These are phyloP conservation scores for Acer saccharum DNA, from an alignment of 345 rosid species.

Conservation along the genomic window DNA sequence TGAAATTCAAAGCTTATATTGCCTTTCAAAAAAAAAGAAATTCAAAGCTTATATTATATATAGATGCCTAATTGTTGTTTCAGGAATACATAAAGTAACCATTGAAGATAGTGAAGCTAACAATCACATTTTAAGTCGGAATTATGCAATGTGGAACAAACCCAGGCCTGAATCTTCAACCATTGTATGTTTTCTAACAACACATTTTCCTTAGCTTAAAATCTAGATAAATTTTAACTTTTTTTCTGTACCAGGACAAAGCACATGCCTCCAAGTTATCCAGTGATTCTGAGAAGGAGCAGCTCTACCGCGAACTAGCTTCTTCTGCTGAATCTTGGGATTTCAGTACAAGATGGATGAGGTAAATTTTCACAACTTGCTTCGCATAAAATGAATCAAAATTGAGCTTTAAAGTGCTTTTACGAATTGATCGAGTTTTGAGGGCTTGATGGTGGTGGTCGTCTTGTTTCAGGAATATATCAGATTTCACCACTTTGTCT, in stretches of 20 bases:
- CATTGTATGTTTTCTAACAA: conserved; percentile 40
- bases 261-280: conserved; percentile 54
- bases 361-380: conserved; percentile 33
- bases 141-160: conserved; percentile 87
- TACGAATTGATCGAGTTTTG: too few relatives aligned
- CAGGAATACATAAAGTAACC: conserved; percentile 69
- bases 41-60: too few relatives aligned
- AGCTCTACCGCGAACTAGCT: conserved; percentile 70
- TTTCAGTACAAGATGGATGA: conserved; percentile 96
- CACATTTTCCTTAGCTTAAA: conserved; percentile 4
- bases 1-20: too few relatives aligned
- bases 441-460: not conserved
- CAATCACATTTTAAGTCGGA: conserved; percentile 64
- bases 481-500: conserved; percentile 56
- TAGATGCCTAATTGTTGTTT: conserved; percentile 10
- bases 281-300: conserved; percentile 52
- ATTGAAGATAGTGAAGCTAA: conserved; percentile 48
- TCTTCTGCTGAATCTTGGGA: conserved; percentile 93
- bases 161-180: conserved; percentile 85
- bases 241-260: conserved; percentile 51
- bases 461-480: conserved; percentile 50
- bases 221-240: not conserved
- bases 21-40: too few relatives aligned
- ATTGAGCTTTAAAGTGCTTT: not conserved
- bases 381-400: not conserved